A percentile compares a stretch with the other conserved stretches of the same genome.
These are phyloP conservation scores for Coffea humblotiana DNA, from an alignment of 305 asterid species.

Conservation along the genomic window DNA sequence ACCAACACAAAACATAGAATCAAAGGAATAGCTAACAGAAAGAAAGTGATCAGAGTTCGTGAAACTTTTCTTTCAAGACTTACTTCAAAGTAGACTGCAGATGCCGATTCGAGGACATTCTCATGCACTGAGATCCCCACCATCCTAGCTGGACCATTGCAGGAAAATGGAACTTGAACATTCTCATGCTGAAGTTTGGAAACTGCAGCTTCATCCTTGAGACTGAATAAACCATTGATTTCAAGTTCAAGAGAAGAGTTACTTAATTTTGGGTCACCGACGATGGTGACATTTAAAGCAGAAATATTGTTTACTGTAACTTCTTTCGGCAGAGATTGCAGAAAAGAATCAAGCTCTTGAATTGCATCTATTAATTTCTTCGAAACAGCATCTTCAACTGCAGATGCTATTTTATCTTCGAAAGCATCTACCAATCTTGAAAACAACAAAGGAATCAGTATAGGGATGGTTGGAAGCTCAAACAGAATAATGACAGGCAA, in stretches of 20 bases:
- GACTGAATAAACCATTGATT: conserved; percentile 65
- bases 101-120: conserved; percentile 68
- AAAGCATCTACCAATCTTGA: conserved; percentile 80
- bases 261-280: conserved; percentile 57
- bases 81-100: conserved; percentile 76
- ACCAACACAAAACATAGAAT: no score
- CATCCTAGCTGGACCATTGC: conserved; percentile 64
- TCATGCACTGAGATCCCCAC: conserved; percentile 66
- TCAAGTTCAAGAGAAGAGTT: conserved; percentile 59
- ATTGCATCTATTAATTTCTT: conserved; percentile 54
- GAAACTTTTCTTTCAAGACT: conserved; percentile 16
- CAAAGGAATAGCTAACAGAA: not conserved
- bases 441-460: conserved; percentile 15
- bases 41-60: not conserved
- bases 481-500: not conserved
- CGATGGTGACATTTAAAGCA: conserved; percentile 60
- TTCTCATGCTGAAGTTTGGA: conserved; percentile 30
- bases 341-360: conserved; percentile 48
- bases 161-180: conserved; percentile 33
- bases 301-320: conserved; percentile 53
- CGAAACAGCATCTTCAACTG: conserved; percentile 72
- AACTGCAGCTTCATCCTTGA: conserved; percentile 34
- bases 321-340: conserved; percentile 81
- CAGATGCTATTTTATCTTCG: conserved; percentile 52
- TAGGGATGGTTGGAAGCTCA: not conserved